Evolutionary conservation across 257 asterid species (phyloP).

Genomic region (Avicennia marina): DNA sequence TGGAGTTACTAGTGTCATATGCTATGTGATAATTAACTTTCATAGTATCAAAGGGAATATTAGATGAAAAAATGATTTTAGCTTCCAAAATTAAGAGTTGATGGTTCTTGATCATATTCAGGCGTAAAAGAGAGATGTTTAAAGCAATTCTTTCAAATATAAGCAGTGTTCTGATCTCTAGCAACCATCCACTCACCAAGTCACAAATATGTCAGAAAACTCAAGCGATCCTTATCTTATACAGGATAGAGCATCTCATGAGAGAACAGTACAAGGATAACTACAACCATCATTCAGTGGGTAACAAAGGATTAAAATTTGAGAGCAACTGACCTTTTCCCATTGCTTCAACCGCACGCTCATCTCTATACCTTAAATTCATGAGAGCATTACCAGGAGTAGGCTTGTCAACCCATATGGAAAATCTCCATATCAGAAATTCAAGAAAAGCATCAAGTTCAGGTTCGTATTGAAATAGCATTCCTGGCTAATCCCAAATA

Average conservation of each 20-base stretch:
- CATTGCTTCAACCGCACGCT: constrained; percentile 66
- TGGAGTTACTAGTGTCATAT: too few species aligned
- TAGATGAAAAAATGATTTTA: too few species aligned
- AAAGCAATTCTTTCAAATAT: background rate
- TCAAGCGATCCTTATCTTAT: too few species aligned
- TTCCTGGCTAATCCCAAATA: constrained; percentile 95
- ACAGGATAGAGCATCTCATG: background rate
- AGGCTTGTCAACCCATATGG: constrained; percentile 99
- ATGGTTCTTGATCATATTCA: background rate
- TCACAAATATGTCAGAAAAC: background rate
- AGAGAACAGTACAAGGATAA: background rate
- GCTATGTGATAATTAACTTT: too few species aligned
- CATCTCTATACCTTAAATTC: constrained; percentile 85
- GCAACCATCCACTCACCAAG: constrained; percentile 13
- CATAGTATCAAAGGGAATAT: too few species aligned
- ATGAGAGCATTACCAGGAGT: constrained; percentile 87
- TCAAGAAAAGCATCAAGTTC: constrained; percentile 96
- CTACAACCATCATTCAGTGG: background rate
- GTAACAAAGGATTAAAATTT: constrained; percentile 9
- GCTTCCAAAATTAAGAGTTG: too few species aligned
- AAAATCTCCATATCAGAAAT: constrained; percentile 91
- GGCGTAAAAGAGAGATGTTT: background rate
- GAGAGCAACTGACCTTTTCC: constrained; percentile 60
- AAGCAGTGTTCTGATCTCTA: background rate
- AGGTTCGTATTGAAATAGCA: constrained; percentile 89